Base-by-base conservation (phyloP, 176 grass and related monocot genomes). In the Bothriochloa decipiens region DNA sequence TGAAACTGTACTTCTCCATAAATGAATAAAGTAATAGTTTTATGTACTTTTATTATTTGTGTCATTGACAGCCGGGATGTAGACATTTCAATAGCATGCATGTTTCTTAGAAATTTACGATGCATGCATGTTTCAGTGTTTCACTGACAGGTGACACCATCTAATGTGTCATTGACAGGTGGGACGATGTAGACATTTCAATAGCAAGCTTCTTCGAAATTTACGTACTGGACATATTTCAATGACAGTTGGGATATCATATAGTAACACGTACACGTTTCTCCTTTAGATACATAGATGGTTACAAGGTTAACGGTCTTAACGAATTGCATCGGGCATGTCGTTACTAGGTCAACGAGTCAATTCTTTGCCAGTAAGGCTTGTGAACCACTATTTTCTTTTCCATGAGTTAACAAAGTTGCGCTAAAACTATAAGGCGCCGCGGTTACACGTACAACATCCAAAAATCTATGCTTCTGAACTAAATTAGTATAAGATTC, bases 381-480 rank as follows among this genome's bases (percentile, higher is more conserved):
- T 52, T 52, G 49, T 52, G 16, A 52, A 18, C 15, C 15, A 52
- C 16, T 15, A 45, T 45, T 45, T 45, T 45, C 42, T 50, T 75
- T 43, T 47, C 15, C 13, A 49, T 47, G 45, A 49, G 46, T 49
- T 16, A 14, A 49, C 46, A 49, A 49, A 49, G 46, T 15, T 49
- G 46, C 46, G 16, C 46, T 47, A 47, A 46, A 46, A 46, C 43
- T 47, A 47, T 47, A 47, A 47, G 46, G 46, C 46, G 46, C 14
- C 14, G 14, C 46, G 14, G 46, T 49, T 49, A 49, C 70, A 73
- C n/a, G n/a, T n/a, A n/a, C 17, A 75, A 37, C 75, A 64, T 78
- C 86, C 73, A 88, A 83, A 83, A 64, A 37, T 6, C 14, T 47
- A 83, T 27, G n/a, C 71, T 77, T 83, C 46, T 49, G 46, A 49